phyloP scores from a whole-genome alignment of 1,284 basidiomycete genomes.

The Irpex rosettiformis region DNA sequence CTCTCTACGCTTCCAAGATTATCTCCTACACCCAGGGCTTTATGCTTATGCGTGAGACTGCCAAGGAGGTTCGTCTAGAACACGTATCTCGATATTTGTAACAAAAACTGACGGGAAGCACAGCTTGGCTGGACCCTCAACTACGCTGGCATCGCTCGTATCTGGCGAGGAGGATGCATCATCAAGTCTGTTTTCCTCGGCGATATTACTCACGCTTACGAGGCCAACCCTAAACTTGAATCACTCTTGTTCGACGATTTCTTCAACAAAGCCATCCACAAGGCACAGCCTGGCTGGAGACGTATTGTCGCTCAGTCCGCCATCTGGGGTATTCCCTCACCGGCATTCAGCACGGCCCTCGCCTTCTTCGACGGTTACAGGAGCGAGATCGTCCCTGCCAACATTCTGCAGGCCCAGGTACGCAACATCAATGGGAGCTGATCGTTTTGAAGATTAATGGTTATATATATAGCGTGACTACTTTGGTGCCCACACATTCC shows the following conservation, averaged over 20 bases:
- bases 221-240: constrained; percentile 85
- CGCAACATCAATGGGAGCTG: constrained; percentile 27
- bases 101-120: constrained; percentile 19
- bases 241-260: constrained; percentile 96
- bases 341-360: constrained; percentile 94
- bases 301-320: constrained; percentile 95
- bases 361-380: constrained; percentile 99
- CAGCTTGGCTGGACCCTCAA: constrained; percentile 83
- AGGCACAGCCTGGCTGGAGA: constrained; percentile 97
- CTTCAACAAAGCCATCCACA: constrained; percentile 96
- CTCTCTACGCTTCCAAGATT: constrained; percentile 99
- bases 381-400: constrained; percentile 89
- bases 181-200: constrained; percentile 97
- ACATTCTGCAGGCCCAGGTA: constrained; percentile 92
- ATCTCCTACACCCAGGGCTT: constrained; percentile 99
- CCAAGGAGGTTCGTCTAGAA: constrained; percentile 72
- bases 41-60: constrained; percentile 99
- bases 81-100: background rate
- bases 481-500: constrained; percentile 95
- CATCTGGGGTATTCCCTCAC: constrained; percentile 97
- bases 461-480: constrained; percentile 70
- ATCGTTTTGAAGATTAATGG: background rate
- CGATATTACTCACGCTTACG: constrained; percentile 92
- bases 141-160: constrained; percentile 95
- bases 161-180: constrained; percentile 99